Evolutionary conservation across 2,329 filamentous ascomycete species (phyloP).

Genomic region (Penicillium vulpinum): DNA sequence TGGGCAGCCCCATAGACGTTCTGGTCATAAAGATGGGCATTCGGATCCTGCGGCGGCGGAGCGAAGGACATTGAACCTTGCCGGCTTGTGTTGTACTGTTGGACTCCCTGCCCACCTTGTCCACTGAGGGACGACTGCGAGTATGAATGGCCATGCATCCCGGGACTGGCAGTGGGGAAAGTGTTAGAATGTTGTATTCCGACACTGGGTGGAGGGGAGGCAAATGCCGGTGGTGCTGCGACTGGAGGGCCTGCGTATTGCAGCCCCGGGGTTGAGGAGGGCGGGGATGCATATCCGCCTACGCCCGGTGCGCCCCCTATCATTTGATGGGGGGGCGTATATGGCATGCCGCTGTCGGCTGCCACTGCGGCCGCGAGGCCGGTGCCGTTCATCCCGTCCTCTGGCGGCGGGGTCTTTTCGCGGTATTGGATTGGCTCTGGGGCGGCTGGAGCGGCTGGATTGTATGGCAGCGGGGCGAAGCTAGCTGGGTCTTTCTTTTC

Average conservation of each 20-base stretch:
- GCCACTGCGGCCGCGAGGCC: constrained; percentile 46
- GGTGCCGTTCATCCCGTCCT: constrained; percentile 53
- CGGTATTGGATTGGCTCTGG: constrained; percentile 64
- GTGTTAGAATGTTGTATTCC: constrained; percentile 30
- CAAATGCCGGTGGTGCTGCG: constrained; percentile 27
- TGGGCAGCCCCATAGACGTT: constrained; percentile 22
- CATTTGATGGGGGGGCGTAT: constrained; percentile 31
- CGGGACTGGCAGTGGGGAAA: constrained; percentile 26
- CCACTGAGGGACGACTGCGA: constrained; percentile 23
- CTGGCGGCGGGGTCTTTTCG: constrained; percentile 66
- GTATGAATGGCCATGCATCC: constrained; percentile 29
- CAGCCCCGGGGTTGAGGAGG: constrained; percentile 15
- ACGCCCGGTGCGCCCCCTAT: constrained; percentile 14
- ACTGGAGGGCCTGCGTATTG: constrained; percentile 25
- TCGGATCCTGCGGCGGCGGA: constrained; percentile 30
- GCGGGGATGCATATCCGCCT: constrained; percentile 25
- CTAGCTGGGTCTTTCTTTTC: constrained; percentile 33
- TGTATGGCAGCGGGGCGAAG: constrained; percentile 61
- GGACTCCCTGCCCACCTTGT: constrained; percentile 13
- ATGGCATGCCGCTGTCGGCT: constrained; percentile 39
- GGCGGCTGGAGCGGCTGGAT: constrained; percentile 64
- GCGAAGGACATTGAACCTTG: constrained; percentile 30
- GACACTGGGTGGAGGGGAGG: constrained; percentile 40
- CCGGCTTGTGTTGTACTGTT: constrained; percentile 10
- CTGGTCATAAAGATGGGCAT: constrained; percentile 37